These are phyloP conservation scores for Macrophomina pseudophaseolina DNA, from an alignment of 2,329 filamentous ascomycete genomes.

Conservation along the genomic window DNA sequence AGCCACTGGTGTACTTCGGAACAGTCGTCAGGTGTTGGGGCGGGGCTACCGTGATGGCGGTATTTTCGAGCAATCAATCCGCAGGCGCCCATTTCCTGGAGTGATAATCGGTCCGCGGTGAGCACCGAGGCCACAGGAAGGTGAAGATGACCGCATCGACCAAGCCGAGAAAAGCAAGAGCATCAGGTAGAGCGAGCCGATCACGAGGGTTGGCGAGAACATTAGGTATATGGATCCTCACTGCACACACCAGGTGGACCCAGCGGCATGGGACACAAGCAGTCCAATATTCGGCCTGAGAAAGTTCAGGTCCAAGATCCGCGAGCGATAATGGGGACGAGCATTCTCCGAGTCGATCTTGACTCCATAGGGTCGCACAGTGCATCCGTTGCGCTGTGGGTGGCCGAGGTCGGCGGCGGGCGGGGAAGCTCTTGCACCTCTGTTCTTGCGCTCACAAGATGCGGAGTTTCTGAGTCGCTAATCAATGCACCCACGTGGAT, in stretches of 20 bases:
- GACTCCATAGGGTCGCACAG: neutral
- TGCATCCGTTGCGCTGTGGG: conserved; percentile 1
- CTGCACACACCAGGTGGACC: neutral
- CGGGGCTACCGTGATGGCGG: neutral
- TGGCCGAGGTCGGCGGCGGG: conserved; percentile 1
- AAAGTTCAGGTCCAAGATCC: neutral
- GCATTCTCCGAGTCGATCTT: neutral
- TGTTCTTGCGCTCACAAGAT: neutral
- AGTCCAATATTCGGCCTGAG: neutral
- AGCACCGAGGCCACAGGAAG: neutral
- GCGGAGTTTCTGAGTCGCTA: conserved; percentile 7
- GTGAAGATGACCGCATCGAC: neutral
- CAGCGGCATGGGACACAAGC: neutral
- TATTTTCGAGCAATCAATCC: neutral
- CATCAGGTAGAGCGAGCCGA: neutral
- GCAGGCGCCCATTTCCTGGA: neutral
- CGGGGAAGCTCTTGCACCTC: neutral
- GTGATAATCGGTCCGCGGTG: neutral
- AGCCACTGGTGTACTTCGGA: neutral
- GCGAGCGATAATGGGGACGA: neutral
- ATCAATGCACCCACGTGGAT: conserved; percentile 22
- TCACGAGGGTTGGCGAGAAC: neutral
- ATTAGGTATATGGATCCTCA: neutral
- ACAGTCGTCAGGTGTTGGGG: neutral
- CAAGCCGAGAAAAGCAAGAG: neutral